A percentile compares a stretch with the other conserved stretches of the same genome.
phyloP scores from a whole-genome alignment of 2,329 filamentous ascomycete genomes.

The Diatrype stigma region DNA sequence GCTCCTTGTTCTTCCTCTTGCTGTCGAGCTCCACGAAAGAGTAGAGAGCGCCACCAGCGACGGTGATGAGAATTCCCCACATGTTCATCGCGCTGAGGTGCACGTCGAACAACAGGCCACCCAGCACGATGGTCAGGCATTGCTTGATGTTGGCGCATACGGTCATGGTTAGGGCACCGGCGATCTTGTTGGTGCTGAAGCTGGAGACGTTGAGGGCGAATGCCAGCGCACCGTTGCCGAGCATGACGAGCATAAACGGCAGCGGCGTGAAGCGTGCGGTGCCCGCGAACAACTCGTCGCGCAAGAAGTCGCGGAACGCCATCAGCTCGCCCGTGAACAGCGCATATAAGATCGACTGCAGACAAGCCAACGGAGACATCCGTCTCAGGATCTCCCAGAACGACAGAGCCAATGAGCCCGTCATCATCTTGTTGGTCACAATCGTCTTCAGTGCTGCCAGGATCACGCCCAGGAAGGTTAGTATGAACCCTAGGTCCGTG shows the following conservation, averaged over 20 bases:
- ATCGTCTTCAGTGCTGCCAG: conserved; percentile 58
- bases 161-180: conserved; percentile 56
- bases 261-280: conserved; percentile 31
- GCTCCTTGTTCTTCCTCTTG: conserved; percentile 28
- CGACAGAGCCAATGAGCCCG: conserved; percentile 52
- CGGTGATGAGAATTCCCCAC: conserved; percentile 51
- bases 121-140: conserved; percentile 50
- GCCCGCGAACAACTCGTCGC: conserved; percentile 12
- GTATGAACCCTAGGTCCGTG: conserved; percentile 51
- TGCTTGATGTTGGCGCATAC: conserved; percentile 58
- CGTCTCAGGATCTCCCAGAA: conserved; percentile 58
- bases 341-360: conserved; percentile 51
- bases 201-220: conserved; percentile 54
- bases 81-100: conserved; percentile 49
- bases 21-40: conserved; percentile 52
- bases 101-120: conserved; percentile 50
- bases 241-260: conserved; percentile 35
- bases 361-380: conserved; percentile 57
- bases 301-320: conserved; percentile 30
- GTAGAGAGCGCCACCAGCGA: conserved; percentile 54
- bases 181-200: conserved; percentile 55
- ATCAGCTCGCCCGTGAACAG: conserved; percentile 48
- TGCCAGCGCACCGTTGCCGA: conserved; percentile 50
- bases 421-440: conserved; percentile 62
- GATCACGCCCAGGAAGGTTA: conserved; percentile 51